Evolutionary conservation across 2,329 filamentous ascomycete genomes (phyloP), one percentile per base, ranked within the genome.

Genomic region (Aspergillus sp.): DNA sequence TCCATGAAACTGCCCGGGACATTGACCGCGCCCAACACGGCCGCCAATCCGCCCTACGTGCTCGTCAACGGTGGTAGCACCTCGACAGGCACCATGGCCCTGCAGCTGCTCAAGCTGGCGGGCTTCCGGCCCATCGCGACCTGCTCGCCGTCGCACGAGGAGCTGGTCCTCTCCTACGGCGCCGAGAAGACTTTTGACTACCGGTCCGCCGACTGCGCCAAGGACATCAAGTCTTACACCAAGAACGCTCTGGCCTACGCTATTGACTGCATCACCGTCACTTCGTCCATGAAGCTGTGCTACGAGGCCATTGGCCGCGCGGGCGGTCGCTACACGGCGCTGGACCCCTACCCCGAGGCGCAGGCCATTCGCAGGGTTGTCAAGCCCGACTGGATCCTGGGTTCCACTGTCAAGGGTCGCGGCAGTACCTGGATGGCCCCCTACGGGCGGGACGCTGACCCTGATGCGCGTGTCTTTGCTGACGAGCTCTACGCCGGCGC

Each of bases 181-280:
- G 48, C 48, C 15, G 53, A 21, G 3, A 39, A 39, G 13, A 65
- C 45, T 57, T 66, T 58, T 38, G 56, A 58, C 48, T 58, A 58
- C 30, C 45, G 21, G 2, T 51, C 47, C 5, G 19, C 56, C 15
- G 25, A 28, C 17, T 58, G 56, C 21, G 47, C 25, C 12, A 32
- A 48, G 17, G 28, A 74, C 19, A 78, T 81, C 47, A 68, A 71
- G 6, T 64, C 57, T 0, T 73, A 75, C 67, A 82, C 81, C 0
- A 51, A 57, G 4, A 74, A 76, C 66, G 60, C 59, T 2, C 74
- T 82, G 0, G 60, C 39, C 1, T 75, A 74, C 57, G 79, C 74
- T 1, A 59, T 81, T 2, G 81, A 83, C 68, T 79, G 76, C 67
- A 70, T 83, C 52, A 65, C 76, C 1, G 67, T 73, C 12, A 55